phyloP scores from a whole-genome alignment of 768 basidiomycete genomes.

The Baorangia bicolor region DNA sequence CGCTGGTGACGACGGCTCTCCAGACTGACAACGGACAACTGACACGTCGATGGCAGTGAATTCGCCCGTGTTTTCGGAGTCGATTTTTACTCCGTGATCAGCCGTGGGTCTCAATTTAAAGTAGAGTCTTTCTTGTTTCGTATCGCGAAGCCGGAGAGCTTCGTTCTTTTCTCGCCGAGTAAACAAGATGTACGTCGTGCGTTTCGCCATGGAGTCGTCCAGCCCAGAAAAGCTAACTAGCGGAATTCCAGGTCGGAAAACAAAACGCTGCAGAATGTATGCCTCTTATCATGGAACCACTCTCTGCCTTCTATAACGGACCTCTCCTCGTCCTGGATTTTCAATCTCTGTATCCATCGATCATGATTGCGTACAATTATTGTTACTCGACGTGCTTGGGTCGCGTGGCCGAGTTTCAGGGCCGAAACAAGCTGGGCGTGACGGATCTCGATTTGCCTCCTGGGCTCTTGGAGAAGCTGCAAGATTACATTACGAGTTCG shows the following conservation, averaged over 20 bases:
- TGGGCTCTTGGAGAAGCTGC: conserved; percentile 65
- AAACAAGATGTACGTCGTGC: conserved; percentile 66
- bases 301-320: conserved; percentile 88
- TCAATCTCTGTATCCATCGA: conserved; percentile 92
- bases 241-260: conserved; percentile 69
- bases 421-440: conserved; percentile 85
- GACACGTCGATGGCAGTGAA: conserved; percentile 55
- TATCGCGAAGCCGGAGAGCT: conserved; percentile 93
- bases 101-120: conserved; percentile 96
- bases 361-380: conserved; percentile 99
- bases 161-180: conserved; percentile 87
- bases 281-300: conserved; percentile 93
- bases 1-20: background rate
- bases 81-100: conserved; percentile 94
- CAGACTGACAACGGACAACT: background rate
- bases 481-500: conserved; percentile 77
- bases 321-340: conserved; percentile 95
- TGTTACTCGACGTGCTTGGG: conserved; percentile 97
- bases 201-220: background rate
- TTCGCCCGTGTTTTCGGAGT: conserved; percentile 97
- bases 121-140: conserved; percentile 99
- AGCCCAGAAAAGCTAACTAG: background rate
- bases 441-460: conserved; percentile 64
- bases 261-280: conserved; percentile 97
- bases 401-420: conserved; percentile 82